Conservation (phyloP, 768 basidiomycete genomes). For the Suillus bovinus region DNA sequence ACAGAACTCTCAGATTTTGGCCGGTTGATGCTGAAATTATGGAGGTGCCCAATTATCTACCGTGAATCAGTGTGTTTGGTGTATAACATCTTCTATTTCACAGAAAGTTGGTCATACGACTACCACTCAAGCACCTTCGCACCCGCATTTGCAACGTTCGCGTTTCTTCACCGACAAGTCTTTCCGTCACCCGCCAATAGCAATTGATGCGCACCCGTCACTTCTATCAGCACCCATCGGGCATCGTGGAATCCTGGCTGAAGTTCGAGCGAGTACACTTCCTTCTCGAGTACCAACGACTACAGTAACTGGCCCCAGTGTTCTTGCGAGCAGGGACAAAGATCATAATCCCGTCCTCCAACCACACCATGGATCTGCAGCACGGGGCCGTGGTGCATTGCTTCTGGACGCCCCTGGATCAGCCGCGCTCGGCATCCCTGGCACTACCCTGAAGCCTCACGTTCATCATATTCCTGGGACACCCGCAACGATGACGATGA, state of each 20-base stretch:
- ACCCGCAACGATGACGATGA: conserved; percentile 41
- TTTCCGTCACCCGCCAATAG: conserved; percentile 55
- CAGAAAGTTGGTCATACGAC: conserved; percentile 53
- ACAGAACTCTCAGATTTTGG: conserved; percentile 90
- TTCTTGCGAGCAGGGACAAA: neutral
- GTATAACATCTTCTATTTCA: neutral
- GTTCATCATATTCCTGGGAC: conserved; percentile 23
- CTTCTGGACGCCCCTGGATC: conserved; percentile 39
- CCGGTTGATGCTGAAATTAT: conserved; percentile 73
- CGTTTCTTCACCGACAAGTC: conserved; percentile 35
- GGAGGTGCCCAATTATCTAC: conserved; percentile 46
- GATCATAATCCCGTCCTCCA: conserved; percentile 28
- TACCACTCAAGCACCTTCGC: conserved; percentile 28
- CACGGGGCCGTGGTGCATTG: conserved; percentile 29
- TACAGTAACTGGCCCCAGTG: neutral
- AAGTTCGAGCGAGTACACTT: conserved; percentile 59
- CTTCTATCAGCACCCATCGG: conserved; percentile 66
- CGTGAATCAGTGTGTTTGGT: conserved; percentile 9
- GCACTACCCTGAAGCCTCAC: conserved; percentile 7
- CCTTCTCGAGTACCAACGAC: conserved; percentile 20
- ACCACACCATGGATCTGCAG: conserved; percentile 35
- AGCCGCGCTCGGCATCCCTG: conserved; percentile 12
- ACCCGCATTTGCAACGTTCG: conserved; percentile 11
- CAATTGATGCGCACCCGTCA: conserved; percentile 38
- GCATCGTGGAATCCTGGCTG: conserved; percentile 65